Evolutionary conservation across 805 yeast genomes (phyloP).

Genomic region (Yarrowia divulgata): DNA sequence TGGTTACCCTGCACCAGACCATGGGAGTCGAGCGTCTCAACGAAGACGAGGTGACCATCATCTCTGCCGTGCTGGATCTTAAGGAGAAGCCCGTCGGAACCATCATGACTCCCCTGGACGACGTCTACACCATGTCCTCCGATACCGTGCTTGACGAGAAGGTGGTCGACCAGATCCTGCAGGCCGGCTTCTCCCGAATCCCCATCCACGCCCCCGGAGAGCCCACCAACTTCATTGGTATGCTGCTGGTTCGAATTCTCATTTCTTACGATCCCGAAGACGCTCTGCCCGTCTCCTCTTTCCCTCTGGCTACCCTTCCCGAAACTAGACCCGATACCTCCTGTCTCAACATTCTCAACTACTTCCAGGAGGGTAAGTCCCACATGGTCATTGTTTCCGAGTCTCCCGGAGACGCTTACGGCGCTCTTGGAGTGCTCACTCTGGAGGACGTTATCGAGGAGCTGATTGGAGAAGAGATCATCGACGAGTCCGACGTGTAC

Average conservation of each 20-base stretch:
- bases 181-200: constrained; percentile 93
- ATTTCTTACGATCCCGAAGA: constrained; percentile 98
- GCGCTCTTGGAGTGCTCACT: constrained; percentile 87
- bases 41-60: constrained; percentile 95
- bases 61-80: constrained; percentile 89
- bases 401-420: constrained; percentile 74
- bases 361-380: constrained; percentile 96
- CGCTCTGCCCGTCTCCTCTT: constrained; percentile 86
- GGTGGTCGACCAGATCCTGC: constrained; percentile 86
- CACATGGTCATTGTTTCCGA: constrained; percentile 95
- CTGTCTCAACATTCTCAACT: constrained; percentile 89
- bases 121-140: constrained; percentile 87
- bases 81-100: constrained; percentile 86
- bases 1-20: constrained; percentile 89
- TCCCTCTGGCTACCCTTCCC: constrained; percentile 95
- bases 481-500: constrained; percentile 94
- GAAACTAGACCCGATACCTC: constrained; percentile 93
- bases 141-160: constrained; percentile 82
- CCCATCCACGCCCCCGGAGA: constrained; percentile 92
- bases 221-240: constrained; percentile 90
- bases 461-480: constrained; percentile 95
- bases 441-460: constrained; percentile 98
- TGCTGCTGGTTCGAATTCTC: constrained; percentile 89
- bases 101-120: constrained; percentile 93
- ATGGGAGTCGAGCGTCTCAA: constrained; percentile 95